Conservation (phyloP, 2,329 filamentous ascomycete species). For the Aureobasidium subglaciale region DNA sequence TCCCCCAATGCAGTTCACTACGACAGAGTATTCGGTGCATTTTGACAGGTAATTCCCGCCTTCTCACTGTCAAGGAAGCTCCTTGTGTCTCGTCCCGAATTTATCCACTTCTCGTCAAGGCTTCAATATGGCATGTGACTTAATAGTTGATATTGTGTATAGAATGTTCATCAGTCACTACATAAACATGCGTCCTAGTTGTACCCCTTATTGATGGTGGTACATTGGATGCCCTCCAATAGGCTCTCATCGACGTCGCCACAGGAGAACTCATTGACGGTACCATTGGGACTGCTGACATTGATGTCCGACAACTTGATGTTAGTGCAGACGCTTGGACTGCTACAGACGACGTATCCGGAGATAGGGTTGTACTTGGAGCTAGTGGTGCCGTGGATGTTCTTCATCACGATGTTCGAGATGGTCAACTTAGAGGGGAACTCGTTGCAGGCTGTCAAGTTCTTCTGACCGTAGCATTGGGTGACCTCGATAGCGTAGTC, state of each 20-base stretch:
- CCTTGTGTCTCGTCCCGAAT: too few relatives aligned
- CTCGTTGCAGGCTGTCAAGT: constrained; percentile 54
- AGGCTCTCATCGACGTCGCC: constrained; percentile 26
- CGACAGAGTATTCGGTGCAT: too few relatives aligned
- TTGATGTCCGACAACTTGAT: constrained; percentile 35
- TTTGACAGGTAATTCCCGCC: too few relatives aligned
- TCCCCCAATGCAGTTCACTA: too few relatives aligned
- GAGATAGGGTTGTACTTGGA: constrained; percentile 36
- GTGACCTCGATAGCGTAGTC: constrained; percentile 59
- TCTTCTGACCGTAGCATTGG: constrained; percentile 60
- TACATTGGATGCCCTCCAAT: constrained; percentile 26
- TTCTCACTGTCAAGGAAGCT: too few relatives aligned
- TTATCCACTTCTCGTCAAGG: too few relatives aligned
- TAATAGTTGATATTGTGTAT: too few relatives aligned
- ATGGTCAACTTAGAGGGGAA: constrained; percentile 52
- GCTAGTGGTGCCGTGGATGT: constrained; percentile 50
- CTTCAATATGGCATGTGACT: too few relatives aligned
- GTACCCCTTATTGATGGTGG: constrained; percentile 5
- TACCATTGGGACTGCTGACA: constrained; percentile 23
- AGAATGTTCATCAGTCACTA: neutral
- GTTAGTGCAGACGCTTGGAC: constrained; percentile 41
- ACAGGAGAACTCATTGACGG: constrained; percentile 25
- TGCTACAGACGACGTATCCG: constrained; percentile 40
- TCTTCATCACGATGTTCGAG: constrained; percentile 48
- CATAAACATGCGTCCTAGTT: neutral